Evolutionary conservation across 768 basidiomycete species (phyloP), one percentile per base, ranked within the genome.

Genomic region (Tephrocybe sp.): DNA sequence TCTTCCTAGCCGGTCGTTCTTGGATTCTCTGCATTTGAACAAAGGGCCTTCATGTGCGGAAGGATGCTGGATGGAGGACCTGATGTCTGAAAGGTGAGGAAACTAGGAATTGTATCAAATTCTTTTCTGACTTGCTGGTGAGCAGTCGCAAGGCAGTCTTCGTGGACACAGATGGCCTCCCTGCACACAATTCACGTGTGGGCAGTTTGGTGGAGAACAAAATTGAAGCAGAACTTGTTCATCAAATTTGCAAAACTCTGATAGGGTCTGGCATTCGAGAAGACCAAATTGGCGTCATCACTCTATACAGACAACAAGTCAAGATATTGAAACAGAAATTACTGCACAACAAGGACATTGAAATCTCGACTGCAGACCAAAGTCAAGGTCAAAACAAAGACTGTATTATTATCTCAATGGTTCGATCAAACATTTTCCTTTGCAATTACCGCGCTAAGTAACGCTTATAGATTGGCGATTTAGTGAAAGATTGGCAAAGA

Each of bases 341-440:
- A 30, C 68, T 73, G 27, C 67, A 66, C 36, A 73, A 72, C 49
- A 72, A 76, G 31, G 79, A 72, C 1, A 72, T 95, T 11, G 94
- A 98, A 65, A 80, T 94, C 39, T 69, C 95, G 50, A 98, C 94
- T 0, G 94, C 92, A 4, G 95, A 98, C 69, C 85, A 83, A 49
- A 91, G 88, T 65, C 94, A 97, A 68, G 94, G 95, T 0, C 71
- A 95, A 41, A 95, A 99, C 68, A 98, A 99, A 64, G 92, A 95
- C 39, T 93, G 90, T 63, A 83, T 98, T 50, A 76, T 99, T 55
- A 86, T 98, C 45, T 94, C 92, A 18, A 81, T 98, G 75, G 94
- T 95, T 4, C 75, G 92, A 50, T 91, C 91, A 0, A 98, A 99
- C 57, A 82, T 45, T 6, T 25, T 25, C 2, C 13, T 12, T 46